Conservation (phyloP, 1,139 yeast genomes). For the Geotrichum histeridarum region DNA sequence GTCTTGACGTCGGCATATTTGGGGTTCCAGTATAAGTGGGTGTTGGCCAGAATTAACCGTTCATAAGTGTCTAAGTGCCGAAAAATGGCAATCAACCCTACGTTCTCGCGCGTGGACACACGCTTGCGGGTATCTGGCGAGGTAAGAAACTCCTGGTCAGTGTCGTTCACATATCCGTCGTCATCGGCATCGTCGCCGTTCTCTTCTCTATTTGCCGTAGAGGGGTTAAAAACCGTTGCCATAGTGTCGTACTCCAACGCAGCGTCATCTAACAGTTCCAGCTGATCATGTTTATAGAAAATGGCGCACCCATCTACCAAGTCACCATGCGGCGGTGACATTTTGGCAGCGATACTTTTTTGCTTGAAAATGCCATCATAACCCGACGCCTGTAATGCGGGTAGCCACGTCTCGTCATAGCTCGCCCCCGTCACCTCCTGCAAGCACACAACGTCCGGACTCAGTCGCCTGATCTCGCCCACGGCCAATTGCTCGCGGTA, state of each 20-base stretch:
- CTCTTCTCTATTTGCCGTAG: no score
- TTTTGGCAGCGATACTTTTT: background rate
- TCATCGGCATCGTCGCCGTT: no score
- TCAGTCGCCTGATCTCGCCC: constrained; percentile 3
- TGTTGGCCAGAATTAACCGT: constrained; percentile 8
- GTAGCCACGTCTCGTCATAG: background rate
- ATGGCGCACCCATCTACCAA: constrained; percentile 2
- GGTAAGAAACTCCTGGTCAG: background rate
- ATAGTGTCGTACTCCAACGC: background rate
- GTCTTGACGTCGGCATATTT: constrained; percentile 85
- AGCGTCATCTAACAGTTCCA: background rate
- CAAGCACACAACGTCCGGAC: constrained; percentile 9
- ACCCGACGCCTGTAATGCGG: background rate
- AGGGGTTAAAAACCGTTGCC: background rate
- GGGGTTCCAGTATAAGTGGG: constrained; percentile 98
- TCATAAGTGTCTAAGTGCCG: background rate
- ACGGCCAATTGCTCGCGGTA: constrained; percentile 2
- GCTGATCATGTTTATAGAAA: background rate
- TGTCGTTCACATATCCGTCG: background rate
- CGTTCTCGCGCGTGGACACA: background rate
- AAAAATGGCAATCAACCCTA: background rate
- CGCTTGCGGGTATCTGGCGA: background rate
- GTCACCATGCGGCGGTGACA: background rate
- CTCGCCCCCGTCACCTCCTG: constrained; percentile 5
- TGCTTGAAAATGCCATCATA: constrained; percentile 1